Evolutionary conservation across 805 yeast genomes (phyloP).

Genomic region (Ogataea chonburiensis): DNA sequence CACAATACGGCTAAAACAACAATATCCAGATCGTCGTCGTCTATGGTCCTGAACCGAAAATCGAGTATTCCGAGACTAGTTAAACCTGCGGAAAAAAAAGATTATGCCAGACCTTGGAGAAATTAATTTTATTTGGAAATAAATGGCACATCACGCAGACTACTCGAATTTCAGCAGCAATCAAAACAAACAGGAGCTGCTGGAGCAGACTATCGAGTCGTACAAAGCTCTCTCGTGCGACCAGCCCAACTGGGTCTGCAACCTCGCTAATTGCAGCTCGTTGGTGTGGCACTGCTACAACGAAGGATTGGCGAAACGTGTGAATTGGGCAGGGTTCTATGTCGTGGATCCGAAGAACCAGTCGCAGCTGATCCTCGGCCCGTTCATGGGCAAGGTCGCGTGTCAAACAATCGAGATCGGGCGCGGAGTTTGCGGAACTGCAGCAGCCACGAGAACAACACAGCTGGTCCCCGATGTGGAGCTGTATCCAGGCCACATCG

Average conservation of each 20-base stretch:
- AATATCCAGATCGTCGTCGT: constrained; percentile 4
- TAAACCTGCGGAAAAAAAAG: constrained; percentile 11
- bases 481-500: constrained; percentile 87
- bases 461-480: constrained; percentile 80
- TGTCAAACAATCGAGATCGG: constrained; percentile 82
- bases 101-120: constrained; percentile 21
- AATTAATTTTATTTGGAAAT: constrained; percentile 6
- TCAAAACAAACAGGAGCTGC: constrained; percentile 47
- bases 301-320: constrained; percentile 45
- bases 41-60: constrained; percentile 4
- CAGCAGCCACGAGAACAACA: constrained; percentile 57
- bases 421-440: constrained; percentile 88
- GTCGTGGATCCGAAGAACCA: constrained; percentile 42
- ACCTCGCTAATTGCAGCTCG: constrained; percentile 82
- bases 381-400: constrained; percentile 96
- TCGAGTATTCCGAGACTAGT: constrained; percentile 18
- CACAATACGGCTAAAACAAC: constrained; percentile 1
- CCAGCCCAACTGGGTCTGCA: constrained; percentile 83
- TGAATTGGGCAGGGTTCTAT: constrained; percentile 96
- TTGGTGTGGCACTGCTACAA: constrained; percentile 86
- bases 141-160: constrained; percentile 66
- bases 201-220: constrained; percentile 56
- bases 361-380: constrained; percentile 69
- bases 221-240: constrained; percentile 63
- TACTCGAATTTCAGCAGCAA: constrained; percentile 50